Conservation (phyloP, 805 yeast genomes). For the Barnettozyma populi region DNA sequence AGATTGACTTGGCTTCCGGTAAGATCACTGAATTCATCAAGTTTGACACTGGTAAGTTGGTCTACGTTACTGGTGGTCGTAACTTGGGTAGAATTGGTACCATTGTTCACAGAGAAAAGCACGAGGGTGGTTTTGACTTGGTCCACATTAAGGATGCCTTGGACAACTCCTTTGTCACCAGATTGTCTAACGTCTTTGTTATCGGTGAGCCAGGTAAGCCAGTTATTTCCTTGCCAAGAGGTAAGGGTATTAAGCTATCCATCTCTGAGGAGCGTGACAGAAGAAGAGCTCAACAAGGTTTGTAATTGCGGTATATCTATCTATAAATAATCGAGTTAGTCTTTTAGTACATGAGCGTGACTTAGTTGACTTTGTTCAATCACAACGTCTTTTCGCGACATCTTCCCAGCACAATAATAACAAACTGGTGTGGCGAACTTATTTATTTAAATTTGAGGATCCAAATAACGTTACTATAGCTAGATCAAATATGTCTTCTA, state of each 20-base stretch:
- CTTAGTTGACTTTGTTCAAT: not conserved
- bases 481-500: not conserved
- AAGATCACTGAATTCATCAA: conserved; percentile 85
- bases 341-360: not conserved
- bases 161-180: conserved; percentile 93
- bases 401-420: not conserved
- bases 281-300: conserved; percentile 71
- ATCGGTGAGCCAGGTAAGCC: conserved; percentile 96
- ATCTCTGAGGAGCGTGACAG: conserved; percentile 98
- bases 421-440: not conserved
- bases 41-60: conserved; percentile 89
- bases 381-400: not conserved
- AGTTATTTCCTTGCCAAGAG: conserved; percentile 93
- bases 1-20: conserved; percentile 94
- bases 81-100: conserved; percentile 98
- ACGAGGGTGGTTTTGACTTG: conserved; percentile 97
- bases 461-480: not conserved
- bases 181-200: conserved; percentile 88
- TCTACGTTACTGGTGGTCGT: conserved; percentile 96
- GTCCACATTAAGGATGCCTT: conserved; percentile 94
- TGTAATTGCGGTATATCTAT: conserved; percentile 15
- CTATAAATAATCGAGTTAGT: conserved; percentile 9
- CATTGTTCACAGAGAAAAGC: conserved; percentile 93
- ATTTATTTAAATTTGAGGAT: not conserved
- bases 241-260: conserved; percentile 95